Evolutionary conservation across 768 basidiomycete genomes (phyloP), one percentile per base, ranked within the genome.

Genomic region (Tricholoma hemisulphureum): DNA sequence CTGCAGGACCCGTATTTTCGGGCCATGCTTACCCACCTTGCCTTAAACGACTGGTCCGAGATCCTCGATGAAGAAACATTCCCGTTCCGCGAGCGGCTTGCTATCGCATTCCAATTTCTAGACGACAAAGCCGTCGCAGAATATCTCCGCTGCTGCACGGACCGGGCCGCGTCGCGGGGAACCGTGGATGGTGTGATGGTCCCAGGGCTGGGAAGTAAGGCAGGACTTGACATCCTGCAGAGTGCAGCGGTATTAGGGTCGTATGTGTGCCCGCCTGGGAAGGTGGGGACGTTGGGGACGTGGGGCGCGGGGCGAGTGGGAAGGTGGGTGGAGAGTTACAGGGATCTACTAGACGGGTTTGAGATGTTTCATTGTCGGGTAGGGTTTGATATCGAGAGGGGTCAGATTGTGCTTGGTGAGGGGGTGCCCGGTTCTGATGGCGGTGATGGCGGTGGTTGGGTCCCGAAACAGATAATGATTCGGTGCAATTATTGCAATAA

Each of bases 401-500:
- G 91, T 0, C 81, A 83, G 61, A 78, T 90, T 24, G 69, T 89
- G 51, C 80, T 82, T 51, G 84, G 83, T 43, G 85, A 83, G 1
- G 72, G 62, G 21, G 50, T 50, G 16, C 55, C 53, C 81, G 57
- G 80, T 81, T 63, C 70, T 58, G 85, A 80, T 14, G 81, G 84
- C 60, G 64, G 77, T 50, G 69, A 73, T 8, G 76, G 80, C 18
- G 77, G 79, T 31, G 84, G 86, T 51, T 88, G 89, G 83, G 86
- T 84, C 13, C 88, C 88, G 34, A 76, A 75, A 51, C 91, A 93
- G 67, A 80, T 93, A 35, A 62, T 87, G 49, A 84, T 94, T 54
- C 79, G 88, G 20, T 94, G 91, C 68, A 84, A 88, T 64, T 91
- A 89, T 64, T 93, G 91, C 69, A 88, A 83, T 55, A 91, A 91